These are phyloP conservation scores for Eucalyptus rudis DNA, from an alignment of 345 rosid genomes.

Conservation along the genomic window DNA sequence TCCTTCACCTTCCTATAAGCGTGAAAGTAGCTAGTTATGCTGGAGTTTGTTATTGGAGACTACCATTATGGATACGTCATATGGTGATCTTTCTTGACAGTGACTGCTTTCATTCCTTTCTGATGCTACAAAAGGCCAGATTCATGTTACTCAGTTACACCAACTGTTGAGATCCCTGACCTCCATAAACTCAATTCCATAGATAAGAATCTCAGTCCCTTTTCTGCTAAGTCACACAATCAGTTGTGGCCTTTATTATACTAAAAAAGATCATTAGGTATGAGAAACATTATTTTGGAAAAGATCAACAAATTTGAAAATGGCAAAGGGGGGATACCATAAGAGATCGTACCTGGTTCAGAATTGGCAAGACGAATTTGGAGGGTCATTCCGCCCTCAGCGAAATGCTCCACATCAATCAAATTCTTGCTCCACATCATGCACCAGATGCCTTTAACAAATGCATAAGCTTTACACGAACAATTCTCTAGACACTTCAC, in stretches of 20 bases:
- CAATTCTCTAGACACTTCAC: slow-evolving; percentile 23
- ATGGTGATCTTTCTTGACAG: background rate
- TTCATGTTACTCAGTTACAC: background rate
- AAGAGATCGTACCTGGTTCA: slow-evolving; percentile 28
- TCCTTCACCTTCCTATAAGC: background rate
- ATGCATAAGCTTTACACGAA: slow-evolving; percentile 52
- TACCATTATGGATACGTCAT: background rate
- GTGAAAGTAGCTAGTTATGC: background rate
- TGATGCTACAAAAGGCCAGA: background rate
- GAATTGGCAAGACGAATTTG: slow-evolving; percentile 43
- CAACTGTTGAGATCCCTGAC: background rate
- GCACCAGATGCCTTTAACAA: slow-evolving; percentile 28
- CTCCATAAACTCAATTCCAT: background rate
- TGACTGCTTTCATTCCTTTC: background rate
- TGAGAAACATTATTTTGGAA: background rate
- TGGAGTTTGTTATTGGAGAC: background rate
- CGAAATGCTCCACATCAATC: slow-evolving; percentile 35
- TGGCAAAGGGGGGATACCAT: background rate
- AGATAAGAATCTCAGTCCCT: background rate
- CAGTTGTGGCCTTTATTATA: background rate
- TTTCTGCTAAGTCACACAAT: background rate
- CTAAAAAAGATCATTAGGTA: background rate
- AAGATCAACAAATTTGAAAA: background rate
- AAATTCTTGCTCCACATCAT: slow-evolving; percentile 44
- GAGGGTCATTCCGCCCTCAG: slow-evolving; percentile 15